Percentiles rank a stretch among this genome's conserved stretches.
These are phyloP conservation scores for Coniophora puteana DNA, from an alignment of 1,284 basidiomycete genomes.

Conservation along the genomic window DNA sequence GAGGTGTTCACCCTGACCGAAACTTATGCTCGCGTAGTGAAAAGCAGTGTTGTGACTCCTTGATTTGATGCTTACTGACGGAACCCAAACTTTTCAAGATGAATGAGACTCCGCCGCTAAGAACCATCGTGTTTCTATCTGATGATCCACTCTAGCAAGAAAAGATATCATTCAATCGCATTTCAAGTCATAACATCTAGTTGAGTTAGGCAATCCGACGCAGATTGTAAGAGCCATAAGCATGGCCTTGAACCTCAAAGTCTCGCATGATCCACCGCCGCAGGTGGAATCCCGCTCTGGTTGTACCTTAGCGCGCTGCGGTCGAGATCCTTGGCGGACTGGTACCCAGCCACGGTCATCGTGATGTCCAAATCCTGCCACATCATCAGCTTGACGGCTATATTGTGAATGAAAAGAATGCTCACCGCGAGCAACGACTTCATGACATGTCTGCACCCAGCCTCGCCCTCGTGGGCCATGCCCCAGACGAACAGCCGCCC, in stretches of 20 bases:
- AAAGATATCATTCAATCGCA: no score
- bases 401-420: slow-evolving; percentile 1
- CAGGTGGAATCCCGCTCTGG: slow-evolving; percentile 33
- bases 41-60: no score
- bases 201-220: no score
- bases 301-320: slow-evolving; percentile 34
- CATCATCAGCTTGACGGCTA: not conserved
- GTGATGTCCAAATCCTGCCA: slow-evolving; percentile 51
- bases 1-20: no score
- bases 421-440: slow-evolving; percentile 49
- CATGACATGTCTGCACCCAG: slow-evolving; percentile 53
- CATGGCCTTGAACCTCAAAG: slow-evolving; percentile 25
- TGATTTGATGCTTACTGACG: no score
- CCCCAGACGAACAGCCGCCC: slow-evolving; percentile 49
- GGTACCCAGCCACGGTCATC: slow-evolving; percentile 48
- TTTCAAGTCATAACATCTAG: no score
- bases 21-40: no score
- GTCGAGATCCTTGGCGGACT: slow-evolving; percentile 36
- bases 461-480: slow-evolving; percentile 45
- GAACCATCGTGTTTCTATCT: no score
- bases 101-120: no score
- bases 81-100: no score
- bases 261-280: slow-evolving; percentile 37
- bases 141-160: no score
- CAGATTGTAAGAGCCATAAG: no score